phyloP scores from a whole-genome alignment of 176 grass and related monocot genomes.

The Musa itinerans region DNA sequence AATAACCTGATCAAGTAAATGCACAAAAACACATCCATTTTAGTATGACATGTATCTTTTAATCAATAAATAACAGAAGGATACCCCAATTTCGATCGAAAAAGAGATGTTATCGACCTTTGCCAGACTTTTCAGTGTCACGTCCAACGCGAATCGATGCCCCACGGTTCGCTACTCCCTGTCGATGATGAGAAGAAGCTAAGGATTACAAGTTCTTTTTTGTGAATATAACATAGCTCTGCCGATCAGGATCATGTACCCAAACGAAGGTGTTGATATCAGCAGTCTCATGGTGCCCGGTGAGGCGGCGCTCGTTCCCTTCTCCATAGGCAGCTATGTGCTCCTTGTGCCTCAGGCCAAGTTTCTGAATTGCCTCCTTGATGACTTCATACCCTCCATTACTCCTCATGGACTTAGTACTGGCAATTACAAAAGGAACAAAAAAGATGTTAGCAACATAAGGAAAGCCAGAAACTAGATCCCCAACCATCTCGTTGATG shows the following conservation, averaged over 20 bases:
- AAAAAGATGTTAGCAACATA: not conserved
- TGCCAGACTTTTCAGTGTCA: constrained; percentile 5
- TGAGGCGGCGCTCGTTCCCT: constrained; percentile 87
- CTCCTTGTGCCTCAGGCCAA: constrained; percentile 52
- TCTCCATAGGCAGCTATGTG: constrained; percentile 90
- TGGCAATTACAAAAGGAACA: constrained; percentile 7
- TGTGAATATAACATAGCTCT: no score
- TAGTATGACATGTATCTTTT: not conserved
- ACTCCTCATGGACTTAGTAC: constrained; percentile 80
- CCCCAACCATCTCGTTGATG: not conserved
- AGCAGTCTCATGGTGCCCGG: constrained; percentile 80
- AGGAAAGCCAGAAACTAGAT: not conserved
- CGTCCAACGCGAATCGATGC: constrained; percentile 17
- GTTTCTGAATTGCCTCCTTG: constrained; percentile 73
- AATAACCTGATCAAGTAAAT: constrained; percentile 3
- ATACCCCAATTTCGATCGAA: not conserved
- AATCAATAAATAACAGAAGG: not conserved
- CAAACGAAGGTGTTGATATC: constrained; percentile 95
- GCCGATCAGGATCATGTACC: constrained; percentile 18
- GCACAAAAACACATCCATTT: not conserved
- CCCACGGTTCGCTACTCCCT: constrained; percentile 18
- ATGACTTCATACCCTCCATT: constrained; percentile 75
- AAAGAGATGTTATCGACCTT: constrained; percentile 2
- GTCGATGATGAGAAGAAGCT: not conserved
- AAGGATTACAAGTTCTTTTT: no score